Conservation (phyloP, 441 rosid genomes). For the Gossypium gossypioides region DNA sequence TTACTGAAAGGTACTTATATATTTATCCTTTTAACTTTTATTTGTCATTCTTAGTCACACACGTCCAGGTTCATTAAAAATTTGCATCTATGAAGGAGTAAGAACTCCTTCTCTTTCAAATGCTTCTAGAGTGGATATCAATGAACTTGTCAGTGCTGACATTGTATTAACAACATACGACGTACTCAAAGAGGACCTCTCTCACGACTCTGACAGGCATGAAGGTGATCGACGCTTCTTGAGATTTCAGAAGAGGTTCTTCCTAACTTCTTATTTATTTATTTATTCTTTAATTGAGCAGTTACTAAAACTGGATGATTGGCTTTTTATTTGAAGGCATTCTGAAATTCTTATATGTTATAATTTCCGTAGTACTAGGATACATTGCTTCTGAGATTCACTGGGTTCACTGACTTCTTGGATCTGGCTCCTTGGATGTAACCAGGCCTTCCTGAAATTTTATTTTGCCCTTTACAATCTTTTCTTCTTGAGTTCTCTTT, state of each 20-base stretch:
- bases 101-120: constrained; percentile 56
- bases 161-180: constrained; percentile 85
- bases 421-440: background rate
- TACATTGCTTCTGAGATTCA: background rate
- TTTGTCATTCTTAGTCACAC: constrained; percentile 55
- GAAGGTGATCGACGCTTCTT: constrained; percentile 80
- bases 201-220: constrained; percentile 87
- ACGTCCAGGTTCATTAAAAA: constrained; percentile 62
- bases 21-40: constrained; percentile 16
- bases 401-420: background rate
- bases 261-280: constrained; percentile 24
- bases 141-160: constrained; percentile 65
- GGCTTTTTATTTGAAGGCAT: background rate
- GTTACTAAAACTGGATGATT: background rate
- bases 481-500: background rate
- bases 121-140: constrained; percentile 40
- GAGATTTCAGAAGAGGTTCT: constrained; percentile 88
- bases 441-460: background rate
- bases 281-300: constrained; percentile 1
- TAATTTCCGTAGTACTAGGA: background rate
- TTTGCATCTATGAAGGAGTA: constrained; percentile 76
- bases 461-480: background rate
- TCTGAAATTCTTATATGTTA: constrained; percentile 7
- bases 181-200: constrained; percentile 90
- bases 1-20: constrained; percentile 15